Evolutionary conservation across 2,329 filamentous ascomycete species (phyloP).

Genomic region (Aaosphaeria arxii): DNA sequence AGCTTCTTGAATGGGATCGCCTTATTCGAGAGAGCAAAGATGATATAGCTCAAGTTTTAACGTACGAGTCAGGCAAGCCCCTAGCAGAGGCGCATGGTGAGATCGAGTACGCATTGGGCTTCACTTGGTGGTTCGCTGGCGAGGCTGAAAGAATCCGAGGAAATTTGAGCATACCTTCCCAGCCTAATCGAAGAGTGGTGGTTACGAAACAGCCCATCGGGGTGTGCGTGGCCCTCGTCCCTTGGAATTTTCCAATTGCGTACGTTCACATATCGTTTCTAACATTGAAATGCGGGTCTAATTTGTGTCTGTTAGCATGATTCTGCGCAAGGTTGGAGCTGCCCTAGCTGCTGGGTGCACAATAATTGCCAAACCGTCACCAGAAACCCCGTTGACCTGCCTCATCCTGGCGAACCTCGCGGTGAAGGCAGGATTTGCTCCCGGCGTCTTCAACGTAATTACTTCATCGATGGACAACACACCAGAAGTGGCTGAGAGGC

Average conservation of each 20-base stretch:
- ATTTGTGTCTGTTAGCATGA: too few relatives aligned
- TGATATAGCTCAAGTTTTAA: conserved; percentile 79
- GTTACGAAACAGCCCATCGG: conserved; percentile 82
- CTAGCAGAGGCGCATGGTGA: conserved; percentile 51
- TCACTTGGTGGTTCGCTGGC: conserved; percentile 42
- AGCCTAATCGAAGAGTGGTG: conserved; percentile 70
- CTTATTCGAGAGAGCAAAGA: conserved; percentile 74
- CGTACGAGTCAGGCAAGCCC: conserved; percentile 88
- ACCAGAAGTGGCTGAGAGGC: conserved; percentile 68
- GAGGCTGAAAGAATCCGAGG: conserved; percentile 49
- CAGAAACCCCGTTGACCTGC: conserved; percentile 88
- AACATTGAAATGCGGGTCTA: too few relatives aligned
- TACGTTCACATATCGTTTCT: too few relatives aligned
- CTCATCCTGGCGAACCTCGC: conserved; percentile 85
- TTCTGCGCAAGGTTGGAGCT: conserved; percentile 53
- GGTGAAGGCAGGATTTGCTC: conserved; percentile 81
- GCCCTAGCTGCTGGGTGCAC: conserved; percentile 93
- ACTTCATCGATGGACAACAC: conserved; percentile 80
- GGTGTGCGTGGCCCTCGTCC: conserved; percentile 78
- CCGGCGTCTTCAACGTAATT: conserved; percentile 86
- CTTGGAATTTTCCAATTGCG: conserved; percentile 76
- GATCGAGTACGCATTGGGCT: conserved; percentile 38
- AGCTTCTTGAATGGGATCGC: conserved; percentile 79
- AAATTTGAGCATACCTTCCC: conserved; percentile 67
- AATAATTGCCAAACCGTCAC: conserved; percentile 85